These are phyloP conservation scores for Nitzschia putrida DNA, from an alignment of 108 stramenopile genomes.

Conservation along the genomic window DNA sequence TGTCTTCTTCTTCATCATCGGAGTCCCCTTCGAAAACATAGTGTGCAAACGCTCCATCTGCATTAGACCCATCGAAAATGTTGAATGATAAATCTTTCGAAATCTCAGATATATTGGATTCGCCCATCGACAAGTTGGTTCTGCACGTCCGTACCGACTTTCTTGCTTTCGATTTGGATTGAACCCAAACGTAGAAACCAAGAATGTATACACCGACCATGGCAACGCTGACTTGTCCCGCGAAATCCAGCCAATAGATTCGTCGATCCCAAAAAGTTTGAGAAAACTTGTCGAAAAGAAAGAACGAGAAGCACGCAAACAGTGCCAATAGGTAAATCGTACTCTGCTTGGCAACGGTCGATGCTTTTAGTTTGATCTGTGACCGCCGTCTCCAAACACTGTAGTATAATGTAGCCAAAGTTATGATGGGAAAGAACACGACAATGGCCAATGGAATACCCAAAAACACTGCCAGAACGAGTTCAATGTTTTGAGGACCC, in stretches of 20 bases:
- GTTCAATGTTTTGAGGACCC: constrained; percentile 13
- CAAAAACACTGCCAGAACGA: neutral
- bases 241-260: too few relatives aligned
- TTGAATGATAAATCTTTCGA: constrained; percentile 6
- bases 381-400: neutral
- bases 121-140: neutral
- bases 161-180: neutral
- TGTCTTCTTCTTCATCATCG: constrained; percentile 7
- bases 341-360: neutral
- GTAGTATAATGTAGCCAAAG: neutral
- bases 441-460: neutral
- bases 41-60: neutral
- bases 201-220: too few relatives aligned
- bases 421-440: constrained; percentile 1
- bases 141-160: neutral
- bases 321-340: too few relatives aligned
- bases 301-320: too few relatives aligned
- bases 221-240: too few relatives aligned
- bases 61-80: constrained; percentile 20
- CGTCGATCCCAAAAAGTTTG: too few relatives aligned
- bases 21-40: constrained; percentile 11
- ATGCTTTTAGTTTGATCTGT: neutral
- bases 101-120: too few relatives aligned
- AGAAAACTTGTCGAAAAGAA: too few relatives aligned
- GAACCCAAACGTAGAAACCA: too few relatives aligned